Evolutionary conservation across 2,329 filamentous ascomycete genomes (phyloP).

Genomic region (Fusarium praegraminearum): DNA sequence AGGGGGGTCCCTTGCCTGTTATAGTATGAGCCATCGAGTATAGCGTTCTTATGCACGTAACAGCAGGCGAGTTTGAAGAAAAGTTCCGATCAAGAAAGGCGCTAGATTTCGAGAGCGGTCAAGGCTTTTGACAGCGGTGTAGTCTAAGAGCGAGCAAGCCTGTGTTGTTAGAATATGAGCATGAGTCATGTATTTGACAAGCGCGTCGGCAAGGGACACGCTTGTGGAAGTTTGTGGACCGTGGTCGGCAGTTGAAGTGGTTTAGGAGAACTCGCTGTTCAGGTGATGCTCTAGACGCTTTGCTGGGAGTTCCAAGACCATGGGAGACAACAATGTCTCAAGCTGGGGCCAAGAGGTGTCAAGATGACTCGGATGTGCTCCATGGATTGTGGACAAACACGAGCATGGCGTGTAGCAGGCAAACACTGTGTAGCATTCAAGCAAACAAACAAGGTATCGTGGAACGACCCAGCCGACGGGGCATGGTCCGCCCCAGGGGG

Average conservation of each 20-base stretch:
- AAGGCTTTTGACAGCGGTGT: constrained; percentile 31
- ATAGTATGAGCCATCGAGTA: constrained; percentile 20
- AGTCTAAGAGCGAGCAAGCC: constrained; percentile 5
- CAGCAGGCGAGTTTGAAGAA: constrained; percentile 17
- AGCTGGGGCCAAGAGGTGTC: constrained; percentile 7
- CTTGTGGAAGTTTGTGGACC: constrained; percentile 30
- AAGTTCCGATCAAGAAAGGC: constrained; percentile 20
- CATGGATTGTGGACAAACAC: constrained; percentile 27
- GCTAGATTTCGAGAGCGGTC: constrained; percentile 23
- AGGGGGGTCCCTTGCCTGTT: constrained; percentile 18
- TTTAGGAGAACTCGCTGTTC: constrained; percentile 5
- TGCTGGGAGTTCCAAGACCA: not conserved
- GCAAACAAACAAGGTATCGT: constrained; percentile 21
- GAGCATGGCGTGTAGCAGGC: not conserved
- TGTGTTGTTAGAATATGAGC: constrained; percentile 3
- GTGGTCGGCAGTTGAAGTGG: constrained; percentile 30
- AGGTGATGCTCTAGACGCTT: constrained; percentile 1
- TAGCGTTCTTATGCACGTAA: constrained; percentile 31
- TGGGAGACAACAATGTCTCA: not conserved
- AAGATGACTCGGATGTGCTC: constrained; percentile 20
- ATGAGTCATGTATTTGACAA: constrained; percentile 31
- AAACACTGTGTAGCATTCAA: constrained; percentile 36
- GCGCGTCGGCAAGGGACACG: constrained; percentile 20
- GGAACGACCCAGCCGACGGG: constrained; percentile 30
- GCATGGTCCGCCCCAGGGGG: constrained; percentile 21